Evolutionary conservation across 2,329 filamentous ascomycete genomes (phyloP), one percentile per base, ranked within the genome.

Genomic region (Orbilia brochopaga): DNA sequence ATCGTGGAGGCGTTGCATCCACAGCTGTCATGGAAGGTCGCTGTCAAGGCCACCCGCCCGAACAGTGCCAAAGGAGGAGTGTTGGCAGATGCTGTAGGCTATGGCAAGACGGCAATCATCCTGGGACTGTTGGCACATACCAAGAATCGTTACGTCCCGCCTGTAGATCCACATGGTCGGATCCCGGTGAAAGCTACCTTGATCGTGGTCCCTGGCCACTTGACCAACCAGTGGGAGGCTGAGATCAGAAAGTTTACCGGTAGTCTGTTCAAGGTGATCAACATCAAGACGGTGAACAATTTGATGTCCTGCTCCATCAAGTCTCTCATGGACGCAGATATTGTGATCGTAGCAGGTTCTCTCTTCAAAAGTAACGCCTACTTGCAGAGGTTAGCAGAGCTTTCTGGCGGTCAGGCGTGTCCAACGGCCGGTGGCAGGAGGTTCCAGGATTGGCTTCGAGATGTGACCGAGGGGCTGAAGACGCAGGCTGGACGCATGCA

Each of bases 71-170:
- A 81, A 17, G 87, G 87, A 11, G 87, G 87, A 3, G 81, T 89
- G 17, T 80, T 88, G 35, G 86, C 86, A 1, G 86, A 88, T 75
- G 81, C 85, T 50, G 86, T 88, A 35, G 87, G 85, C 0, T 89
- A 87, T 75, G 88, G 88, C 0, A 90, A 90, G 75, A 90, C 87
- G 0, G 83, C 86, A 1, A 83, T 84, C 0, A 83, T 83, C 1
- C 80, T 89, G 11, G 86, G 82, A 0, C 78, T 89, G 7, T 82
- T 88, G 30, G 80, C 85, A 37, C 77, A 79, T 2, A 81, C 83
- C 50, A 80, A 81, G 30, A 69, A 78, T 1, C 32, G 37, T 8
- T 59, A 76, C 73, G n/a, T 35, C 58, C 62, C 66, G 1, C 75
- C 75, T 15, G 30, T 48, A 13, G 48, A 73, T 15, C 24, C 62